A percentile compares a stretch with the other conserved stretches of the same genome.
Conservation (phyloP, 257 asterid genomes). For the Sherardia arvensis region DNA sequence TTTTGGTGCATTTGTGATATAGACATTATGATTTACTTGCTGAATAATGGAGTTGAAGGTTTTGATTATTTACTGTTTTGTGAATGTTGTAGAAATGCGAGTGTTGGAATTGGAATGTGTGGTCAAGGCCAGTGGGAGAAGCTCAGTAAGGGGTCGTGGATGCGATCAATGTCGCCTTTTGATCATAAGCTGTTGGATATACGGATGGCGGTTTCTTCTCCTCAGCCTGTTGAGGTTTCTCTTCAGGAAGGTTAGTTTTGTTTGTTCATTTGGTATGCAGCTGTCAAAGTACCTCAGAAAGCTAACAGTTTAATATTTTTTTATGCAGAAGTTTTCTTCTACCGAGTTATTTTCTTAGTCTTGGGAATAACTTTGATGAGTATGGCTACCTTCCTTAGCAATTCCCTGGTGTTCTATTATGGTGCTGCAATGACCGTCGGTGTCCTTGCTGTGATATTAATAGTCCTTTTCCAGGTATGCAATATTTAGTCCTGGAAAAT, state of each 20-base stretch:
- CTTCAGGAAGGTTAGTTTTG: conserved; percentile 68
- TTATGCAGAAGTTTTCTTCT: conserved; percentile 63
- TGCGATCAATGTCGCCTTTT: conserved; percentile 77
- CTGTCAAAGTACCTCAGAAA: background rate
- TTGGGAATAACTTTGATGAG: conserved; percentile 49
- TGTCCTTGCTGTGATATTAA: conserved; percentile 60
- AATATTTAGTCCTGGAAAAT: background rate
- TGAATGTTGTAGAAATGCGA: conserved; percentile 45
- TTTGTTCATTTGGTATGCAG: background rate
- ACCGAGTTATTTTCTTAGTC: conserved; percentile 60
- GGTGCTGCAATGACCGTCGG: conserved; percentile 79
- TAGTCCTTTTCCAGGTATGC: conserved; percentile 82
- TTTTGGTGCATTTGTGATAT: too few relatives aligned
- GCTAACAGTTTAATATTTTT: conserved; percentile 7
- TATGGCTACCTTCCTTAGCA: conserved; percentile 65
- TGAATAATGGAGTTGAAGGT: background rate
- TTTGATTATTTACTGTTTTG: background rate
- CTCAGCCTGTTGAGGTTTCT: conserved; percentile 55
- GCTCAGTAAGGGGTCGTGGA: conserved; percentile 59
- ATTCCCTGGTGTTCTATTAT: conserved; percentile 72
- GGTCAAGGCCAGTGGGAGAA: conserved; percentile 69
- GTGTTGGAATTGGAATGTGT: conserved; percentile 82
- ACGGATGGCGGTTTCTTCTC: conserved; percentile 41
- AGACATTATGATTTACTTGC: too few relatives aligned
- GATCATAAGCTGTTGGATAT: conserved; percentile 73